These are phyloP conservation scores for Penicillium brevicompactum DNA, from an alignment of 2,329 filamentous ascomycete genomes.

Conservation along the genomic window DNA sequence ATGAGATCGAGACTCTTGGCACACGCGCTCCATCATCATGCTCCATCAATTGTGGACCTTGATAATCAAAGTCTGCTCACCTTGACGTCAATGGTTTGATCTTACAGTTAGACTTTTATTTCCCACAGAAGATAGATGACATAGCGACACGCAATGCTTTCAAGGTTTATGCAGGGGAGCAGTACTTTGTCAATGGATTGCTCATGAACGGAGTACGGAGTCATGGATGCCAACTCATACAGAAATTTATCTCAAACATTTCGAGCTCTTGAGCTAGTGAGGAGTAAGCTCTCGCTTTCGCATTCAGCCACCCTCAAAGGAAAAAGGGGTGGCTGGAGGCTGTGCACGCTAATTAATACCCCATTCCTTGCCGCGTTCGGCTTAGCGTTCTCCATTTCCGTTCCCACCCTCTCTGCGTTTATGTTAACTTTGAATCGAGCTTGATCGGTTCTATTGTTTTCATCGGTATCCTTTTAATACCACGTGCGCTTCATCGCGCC, in stretches of 20 bases:
- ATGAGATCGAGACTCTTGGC: slow-evolving; percentile 16
- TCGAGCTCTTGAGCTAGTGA: too few species aligned
- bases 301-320: background rate
- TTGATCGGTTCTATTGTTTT: background rate
- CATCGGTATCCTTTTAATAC: background rate
- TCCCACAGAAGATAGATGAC: background rate
- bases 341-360: background rate
- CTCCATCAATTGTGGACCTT: slow-evolving; percentile 4
- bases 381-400: background rate
- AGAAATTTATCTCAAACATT: too few species aligned
- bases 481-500: background rate
- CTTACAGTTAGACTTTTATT: background rate
- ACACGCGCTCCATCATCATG: slow-evolving; percentile 16
- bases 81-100: slow-evolving; percentile 16
- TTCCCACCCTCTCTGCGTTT: background rate
- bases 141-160: background rate
- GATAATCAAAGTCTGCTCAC: slow-evolving; percentile 12
- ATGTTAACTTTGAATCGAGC: background rate
- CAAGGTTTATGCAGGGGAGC: background rate
- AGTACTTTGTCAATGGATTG: too few species aligned
- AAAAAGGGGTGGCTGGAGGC: slow-evolving; percentile 9
- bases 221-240: too few species aligned
- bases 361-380: background rate
- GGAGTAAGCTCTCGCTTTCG: background rate
- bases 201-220: too few species aligned